Conservation (phyloP, 2,329 filamentous ascomycete genomes). For the Trichoderma koningii region DNA sequence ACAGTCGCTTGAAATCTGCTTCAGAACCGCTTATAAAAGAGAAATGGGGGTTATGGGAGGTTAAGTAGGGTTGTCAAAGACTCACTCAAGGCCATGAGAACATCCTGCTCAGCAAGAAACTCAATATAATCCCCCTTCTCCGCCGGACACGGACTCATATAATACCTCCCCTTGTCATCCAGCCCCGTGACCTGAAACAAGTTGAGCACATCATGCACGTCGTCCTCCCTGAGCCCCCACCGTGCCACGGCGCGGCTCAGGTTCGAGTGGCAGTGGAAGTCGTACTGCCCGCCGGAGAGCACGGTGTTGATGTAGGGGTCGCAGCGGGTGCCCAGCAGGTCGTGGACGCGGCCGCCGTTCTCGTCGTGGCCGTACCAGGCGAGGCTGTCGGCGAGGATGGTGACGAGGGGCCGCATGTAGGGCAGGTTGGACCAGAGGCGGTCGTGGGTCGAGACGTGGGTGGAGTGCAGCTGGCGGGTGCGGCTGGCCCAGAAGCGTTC, state of each 20-base stretch:
- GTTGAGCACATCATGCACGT: constrained; percentile 85
- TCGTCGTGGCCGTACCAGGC: constrained; percentile 61
- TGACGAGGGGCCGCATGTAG: constrained; percentile 73
- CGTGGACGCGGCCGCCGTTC: constrained; percentile 70
- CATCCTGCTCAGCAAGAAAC: constrained; percentile 78
- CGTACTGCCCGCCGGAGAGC: constrained; percentile 69
- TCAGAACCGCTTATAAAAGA: neutral
- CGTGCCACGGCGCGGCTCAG: constrained; percentile 71
- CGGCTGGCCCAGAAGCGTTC: constrained; percentile 82
- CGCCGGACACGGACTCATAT: constrained; percentile 68
- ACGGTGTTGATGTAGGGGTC: constrained; percentile 82
- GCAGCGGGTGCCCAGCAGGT: constrained; percentile 79
- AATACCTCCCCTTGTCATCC: constrained; percentile 71
- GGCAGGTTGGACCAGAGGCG: constrained; percentile 77
- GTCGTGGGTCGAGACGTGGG: constrained; percentile 71
- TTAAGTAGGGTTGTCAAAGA: constrained; percentile 25
- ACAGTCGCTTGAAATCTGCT: too few relatives aligned
- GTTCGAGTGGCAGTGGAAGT: constrained; percentile 85
- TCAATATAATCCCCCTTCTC: constrained; percentile 63
- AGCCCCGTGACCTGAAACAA: constrained; percentile 83
- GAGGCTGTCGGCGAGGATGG: constrained; percentile 70
- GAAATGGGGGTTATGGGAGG: too few relatives aligned
- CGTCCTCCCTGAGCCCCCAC: constrained; percentile 67
- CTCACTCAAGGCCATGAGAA: constrained; percentile 62
- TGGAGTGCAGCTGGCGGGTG: constrained; percentile 75